Conservation (phyloP, 345 rosid genomes). For the Citrus sp. region DNA sequence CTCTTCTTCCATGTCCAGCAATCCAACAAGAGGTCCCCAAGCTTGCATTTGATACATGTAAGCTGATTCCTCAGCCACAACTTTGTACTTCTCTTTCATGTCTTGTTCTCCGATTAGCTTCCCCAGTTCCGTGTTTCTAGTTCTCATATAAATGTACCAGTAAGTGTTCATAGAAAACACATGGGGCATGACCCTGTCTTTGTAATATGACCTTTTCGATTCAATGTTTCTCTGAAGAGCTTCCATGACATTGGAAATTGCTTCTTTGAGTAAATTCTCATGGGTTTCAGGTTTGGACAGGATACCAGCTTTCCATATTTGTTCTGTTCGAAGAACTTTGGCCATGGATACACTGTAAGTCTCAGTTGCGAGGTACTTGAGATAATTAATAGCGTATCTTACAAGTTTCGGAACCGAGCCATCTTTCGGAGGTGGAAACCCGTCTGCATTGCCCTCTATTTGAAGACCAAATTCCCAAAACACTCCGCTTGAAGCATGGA, state of each 20-base stretch:
- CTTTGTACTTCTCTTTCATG: constrained; percentile 43
- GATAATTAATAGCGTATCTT: constrained; percentile 60
- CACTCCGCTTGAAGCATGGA: constrained; percentile 55
- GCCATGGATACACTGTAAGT: constrained; percentile 48
- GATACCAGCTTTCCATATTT: constrained; percentile 51
- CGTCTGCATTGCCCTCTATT: constrained; percentile 60
- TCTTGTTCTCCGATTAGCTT: constrained; percentile 48
- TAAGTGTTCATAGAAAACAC: constrained; percentile 58
- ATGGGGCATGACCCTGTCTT: constrained; percentile 39
- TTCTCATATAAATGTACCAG: constrained; percentile 70
- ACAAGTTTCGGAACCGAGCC: constrained; percentile 60
- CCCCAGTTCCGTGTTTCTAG: constrained; percentile 50
- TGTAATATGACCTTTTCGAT: constrained; percentile 42
- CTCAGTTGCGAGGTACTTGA: constrained; percentile 46
- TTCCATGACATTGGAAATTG: constrained; percentile 51
- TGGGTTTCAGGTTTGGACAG: constrained; percentile 47
- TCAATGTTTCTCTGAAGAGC: constrained; percentile 59
- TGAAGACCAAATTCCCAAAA: constrained; percentile 66
- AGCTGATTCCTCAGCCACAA: constrained; percentile 57
- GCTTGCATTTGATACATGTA: constrained; percentile 53
- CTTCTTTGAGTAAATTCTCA: constrained; percentile 43
- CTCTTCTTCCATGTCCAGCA: constrained; percentile 31
- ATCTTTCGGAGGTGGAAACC: constrained; percentile 49
- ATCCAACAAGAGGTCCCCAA: constrained; percentile 45
- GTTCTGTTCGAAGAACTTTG: constrained; percentile 53